phyloP scores from a whole-genome alignment of 345 rosid genomes.

The Cochlearia excelsa region DNA sequence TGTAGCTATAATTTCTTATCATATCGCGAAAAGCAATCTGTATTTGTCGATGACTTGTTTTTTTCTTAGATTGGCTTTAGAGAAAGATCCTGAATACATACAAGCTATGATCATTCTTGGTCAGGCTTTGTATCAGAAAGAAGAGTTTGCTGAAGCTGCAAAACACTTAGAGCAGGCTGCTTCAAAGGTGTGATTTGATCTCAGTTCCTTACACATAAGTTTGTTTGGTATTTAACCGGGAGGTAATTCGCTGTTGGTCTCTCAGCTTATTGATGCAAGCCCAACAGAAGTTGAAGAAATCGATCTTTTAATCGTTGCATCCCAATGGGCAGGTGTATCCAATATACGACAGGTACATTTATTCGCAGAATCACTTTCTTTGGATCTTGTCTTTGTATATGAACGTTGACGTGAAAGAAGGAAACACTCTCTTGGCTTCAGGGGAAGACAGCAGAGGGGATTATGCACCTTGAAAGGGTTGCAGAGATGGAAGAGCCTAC shows the following conservation, averaged over 20 bases:
- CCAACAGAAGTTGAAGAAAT: conserved; percentile 50
- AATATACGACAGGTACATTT: conserved; percentile 56
- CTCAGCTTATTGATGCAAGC: conserved; percentile 53
- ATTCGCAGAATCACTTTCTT: background rate
- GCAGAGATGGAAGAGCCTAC: conserved; percentile 62
- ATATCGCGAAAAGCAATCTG: background rate
- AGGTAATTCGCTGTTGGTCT: conserved; percentile 12
- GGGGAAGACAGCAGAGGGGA: conserved; percentile 70
- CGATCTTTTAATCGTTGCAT: conserved; percentile 68
- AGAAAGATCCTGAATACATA: conserved; percentile 65
- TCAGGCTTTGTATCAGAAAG: conserved; percentile 62
- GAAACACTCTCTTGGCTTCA: conserved; percentile 27
- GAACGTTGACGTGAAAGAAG: background rate
- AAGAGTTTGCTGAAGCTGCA: conserved; percentile 51
- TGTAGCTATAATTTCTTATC: conserved; percentile 1
- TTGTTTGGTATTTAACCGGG: background rate
- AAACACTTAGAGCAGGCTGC: conserved; percentile 66
- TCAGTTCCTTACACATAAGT: background rate
- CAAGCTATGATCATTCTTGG: conserved; percentile 67
- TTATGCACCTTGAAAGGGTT: conserved; percentile 72
- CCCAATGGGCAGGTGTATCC: conserved; percentile 79
- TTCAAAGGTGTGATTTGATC: conserved; percentile 54
- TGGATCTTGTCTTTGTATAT: background rate
- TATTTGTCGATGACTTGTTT: background rate
- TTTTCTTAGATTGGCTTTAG: conserved; percentile 58